Conservation (phyloP, 192 early-diverging fungal species). For the Mortierella claussenii region DNA sequence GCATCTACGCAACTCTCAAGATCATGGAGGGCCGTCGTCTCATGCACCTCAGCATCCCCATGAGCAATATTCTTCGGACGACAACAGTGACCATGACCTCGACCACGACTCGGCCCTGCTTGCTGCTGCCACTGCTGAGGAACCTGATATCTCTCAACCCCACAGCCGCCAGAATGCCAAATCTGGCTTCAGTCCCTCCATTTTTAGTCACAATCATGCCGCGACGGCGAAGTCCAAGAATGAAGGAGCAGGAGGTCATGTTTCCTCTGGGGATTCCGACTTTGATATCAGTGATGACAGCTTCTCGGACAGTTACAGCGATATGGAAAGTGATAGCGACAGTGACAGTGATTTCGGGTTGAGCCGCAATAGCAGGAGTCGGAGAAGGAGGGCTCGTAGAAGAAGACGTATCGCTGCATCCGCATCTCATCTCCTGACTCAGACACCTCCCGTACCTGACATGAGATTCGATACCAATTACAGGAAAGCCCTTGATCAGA, state of each 20-base stretch:
- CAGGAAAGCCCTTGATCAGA: slow-evolving; percentile 41
- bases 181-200: background rate
- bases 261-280: slow-evolving; percentile 5
- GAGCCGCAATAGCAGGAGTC: no score
- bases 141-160: slow-evolving; percentile 15
- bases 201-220: slow-evolving; percentile 3
- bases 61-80: no score
- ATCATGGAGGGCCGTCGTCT: no score
- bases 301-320: background rate
- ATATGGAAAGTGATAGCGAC: background rate
- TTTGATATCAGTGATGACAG: slow-evolving; percentile 8
- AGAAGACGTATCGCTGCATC: slow-evolving; percentile 33
- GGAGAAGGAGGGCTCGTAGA: background rate
- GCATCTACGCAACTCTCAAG: no score
- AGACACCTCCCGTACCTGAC: slow-evolving; percentile 38
- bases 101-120: background rate
- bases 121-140: no score
- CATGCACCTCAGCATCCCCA: no score
- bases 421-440: slow-evolving; percentile 37
- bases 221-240: background rate
- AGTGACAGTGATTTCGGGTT: background rate
- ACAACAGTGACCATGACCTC: slow-evolving; percentile 5
- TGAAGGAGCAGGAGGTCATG: background rate
- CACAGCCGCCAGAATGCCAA: slow-evolving; percentile 17
- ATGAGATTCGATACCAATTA: slow-evolving; percentile 48